A percentile compares a stretch with the other conserved stretches of the same genome.
phyloP scores from a whole-genome alignment of 2,329 filamentous ascomycete genomes.

The Stromatinia cepivora region DNA sequence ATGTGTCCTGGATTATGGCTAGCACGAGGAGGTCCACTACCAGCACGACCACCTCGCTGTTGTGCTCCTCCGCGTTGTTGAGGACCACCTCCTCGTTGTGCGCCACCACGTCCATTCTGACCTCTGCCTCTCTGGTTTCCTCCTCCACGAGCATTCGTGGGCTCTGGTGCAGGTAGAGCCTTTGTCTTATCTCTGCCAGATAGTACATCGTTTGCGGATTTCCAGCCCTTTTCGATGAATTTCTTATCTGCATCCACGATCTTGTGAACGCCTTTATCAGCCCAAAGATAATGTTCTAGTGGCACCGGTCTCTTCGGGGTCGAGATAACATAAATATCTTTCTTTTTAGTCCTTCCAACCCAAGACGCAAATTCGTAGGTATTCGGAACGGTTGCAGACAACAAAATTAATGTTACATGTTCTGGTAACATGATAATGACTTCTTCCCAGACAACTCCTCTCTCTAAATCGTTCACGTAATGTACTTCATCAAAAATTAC shows the following conservation, averaged over 20 bases:
- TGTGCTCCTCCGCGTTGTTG: conserved; percentile 48
- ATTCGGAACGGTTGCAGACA: conserved; percentile 96
- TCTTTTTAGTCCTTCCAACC: conserved; percentile 97
- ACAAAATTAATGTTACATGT: conserved; percentile 90
- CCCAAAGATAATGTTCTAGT: conserved; percentile 95
- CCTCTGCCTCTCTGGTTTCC: conserved; percentile 56
- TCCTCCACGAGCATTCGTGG: conserved; percentile 46
- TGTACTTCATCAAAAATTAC: conserved; percentile 99
- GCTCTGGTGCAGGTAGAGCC: conserved; percentile 44
- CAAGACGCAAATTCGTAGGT: conserved; percentile 97
- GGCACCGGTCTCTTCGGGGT: conserved; percentile 94
- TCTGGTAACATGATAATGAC: conserved; percentile 99
- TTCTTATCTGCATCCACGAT: conserved; percentile 92
- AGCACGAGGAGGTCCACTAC: conserved; percentile 49
- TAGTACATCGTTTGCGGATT: conserved; percentile 80
- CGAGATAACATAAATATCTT: conserved; percentile 98
- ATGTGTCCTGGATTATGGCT: conserved; percentile 74
- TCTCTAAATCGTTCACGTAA: conserved; percentile 94
- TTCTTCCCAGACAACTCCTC: conserved; percentile 98
- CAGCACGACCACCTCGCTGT: conserved; percentile 54
- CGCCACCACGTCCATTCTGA: conserved; percentile 53
- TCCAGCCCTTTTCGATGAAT: conserved; percentile 92
- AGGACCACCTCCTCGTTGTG: conserved; percentile 48
- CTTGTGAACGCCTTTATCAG: conserved; percentile 86
- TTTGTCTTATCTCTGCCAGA: conserved; percentile 79